Percentiles rank a stretch among this genome's conserved stretches.
phyloP scores from a whole-genome alignment of 116 monocot genomes.

The Papilionanthe hybrid region DNA sequence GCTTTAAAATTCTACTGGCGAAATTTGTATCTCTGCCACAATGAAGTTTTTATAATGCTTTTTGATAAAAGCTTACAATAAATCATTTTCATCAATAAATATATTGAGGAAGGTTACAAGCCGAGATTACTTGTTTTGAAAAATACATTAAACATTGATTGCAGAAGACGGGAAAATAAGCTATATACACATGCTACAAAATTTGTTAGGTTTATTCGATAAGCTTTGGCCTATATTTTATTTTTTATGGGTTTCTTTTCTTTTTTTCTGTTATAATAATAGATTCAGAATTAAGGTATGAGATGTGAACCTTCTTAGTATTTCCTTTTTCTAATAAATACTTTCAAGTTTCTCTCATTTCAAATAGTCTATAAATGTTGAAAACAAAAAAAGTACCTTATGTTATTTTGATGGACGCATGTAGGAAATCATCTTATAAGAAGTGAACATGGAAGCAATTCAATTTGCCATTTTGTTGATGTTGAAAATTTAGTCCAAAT shows the following conservation, averaged over 20 bases:
- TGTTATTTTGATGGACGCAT: too few species aligned
- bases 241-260: not conserved
- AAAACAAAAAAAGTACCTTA: too few species aligned
- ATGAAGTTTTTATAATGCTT: too few species aligned
- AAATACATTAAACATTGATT: not conserved
- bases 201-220: not conserved
- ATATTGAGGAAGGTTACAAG: not conserved
- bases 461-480: too few species aligned
- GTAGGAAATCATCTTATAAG: too few species aligned
- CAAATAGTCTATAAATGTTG: too few species aligned
- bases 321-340: not conserved
- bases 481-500: too few species aligned
- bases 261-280: not conserved
- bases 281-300: not conserved
- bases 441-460: too few species aligned
- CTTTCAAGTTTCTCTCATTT: too few species aligned
- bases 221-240: not conserved
- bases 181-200: not conserved
- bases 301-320: not conserved
- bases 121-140: not conserved
- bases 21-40: too few species aligned
- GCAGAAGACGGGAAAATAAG: not conserved
- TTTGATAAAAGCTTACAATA: too few species aligned
- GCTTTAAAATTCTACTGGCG: too few species aligned
- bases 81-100: not conserved